phyloP scores from a whole-genome alignment of 306 rosid genomes.

The Trifolium repens region DNA sequence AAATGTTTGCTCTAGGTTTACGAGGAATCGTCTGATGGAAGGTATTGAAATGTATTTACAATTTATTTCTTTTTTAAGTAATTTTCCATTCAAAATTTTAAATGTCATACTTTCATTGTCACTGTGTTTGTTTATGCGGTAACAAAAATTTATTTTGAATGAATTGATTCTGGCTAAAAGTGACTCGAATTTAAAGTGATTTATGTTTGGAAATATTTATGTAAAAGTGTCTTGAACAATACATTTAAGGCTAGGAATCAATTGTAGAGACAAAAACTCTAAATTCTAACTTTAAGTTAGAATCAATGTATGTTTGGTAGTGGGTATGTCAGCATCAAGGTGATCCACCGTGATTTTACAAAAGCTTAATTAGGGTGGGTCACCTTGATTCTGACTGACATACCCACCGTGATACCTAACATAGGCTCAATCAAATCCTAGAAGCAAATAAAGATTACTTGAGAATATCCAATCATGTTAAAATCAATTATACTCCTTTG shows the following conservation, averaged over 20 bases:
- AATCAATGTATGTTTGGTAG: background rate
- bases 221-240: too few relatives aligned
- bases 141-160: background rate
- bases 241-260: too few relatives aligned
- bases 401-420: too few relatives aligned
- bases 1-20: slow-evolving; percentile 57
- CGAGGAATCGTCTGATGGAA: slow-evolving; percentile 58
- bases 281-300: background rate
- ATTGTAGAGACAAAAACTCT: too few relatives aligned
- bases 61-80: slow-evolving; percentile 15
- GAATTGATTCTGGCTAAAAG: background rate
- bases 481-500: background rate
- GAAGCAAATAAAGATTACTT: background rate
- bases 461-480: background rate
- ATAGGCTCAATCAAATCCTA: background rate
- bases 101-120: slow-evolving; percentile 11
- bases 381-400: too few relatives aligned
- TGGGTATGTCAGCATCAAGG: too few relatives aligned
- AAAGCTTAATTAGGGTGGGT: too few relatives aligned
- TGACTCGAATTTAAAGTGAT: background rate
- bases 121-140: background rate
- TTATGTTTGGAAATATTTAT: background rate
- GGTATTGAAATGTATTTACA: slow-evolving; percentile 51
- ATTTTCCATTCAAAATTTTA: background rate
- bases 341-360: too few relatives aligned